These are phyloP conservation scores for Ambrosia trifida DNA, from an alignment of 129 eudicot species.

Conservation along the genomic window DNA sequence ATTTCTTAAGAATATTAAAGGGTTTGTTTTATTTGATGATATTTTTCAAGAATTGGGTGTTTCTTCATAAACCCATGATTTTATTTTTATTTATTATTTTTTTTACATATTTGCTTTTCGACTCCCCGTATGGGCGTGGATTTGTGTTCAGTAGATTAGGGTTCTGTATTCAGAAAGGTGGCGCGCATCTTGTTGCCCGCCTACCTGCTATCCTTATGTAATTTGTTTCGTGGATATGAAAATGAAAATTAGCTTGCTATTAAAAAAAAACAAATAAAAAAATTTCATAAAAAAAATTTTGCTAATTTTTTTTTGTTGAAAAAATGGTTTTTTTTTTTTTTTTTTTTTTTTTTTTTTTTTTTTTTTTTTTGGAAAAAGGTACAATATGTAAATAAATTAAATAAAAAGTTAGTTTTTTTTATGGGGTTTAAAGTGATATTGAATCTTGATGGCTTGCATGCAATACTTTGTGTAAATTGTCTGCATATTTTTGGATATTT, in stretches of 20 bases:
- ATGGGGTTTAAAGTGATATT: slow-evolving; percentile 17
- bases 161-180: too few relatives aligned
- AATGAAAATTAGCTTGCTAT: too few relatives aligned
- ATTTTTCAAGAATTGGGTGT: slow-evolving; percentile 16
- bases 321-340: not conserved
- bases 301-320: not conserved
- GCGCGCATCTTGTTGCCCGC: too few relatives aligned
- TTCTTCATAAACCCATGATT: not conserved
- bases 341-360: too few relatives aligned
- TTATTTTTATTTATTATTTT: not conserved
- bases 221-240: too few relatives aligned
- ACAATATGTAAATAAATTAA: not conserved
- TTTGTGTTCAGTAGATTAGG: too few relatives aligned
- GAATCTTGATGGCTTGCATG: slow-evolving; percentile 32
- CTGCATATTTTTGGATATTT: slow-evolving; percentile 23
- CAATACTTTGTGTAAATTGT: slow-evolving; percentile 22
- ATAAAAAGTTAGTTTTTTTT: not conserved
- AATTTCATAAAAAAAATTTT: too few relatives aligned
- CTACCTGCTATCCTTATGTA: too few relatives aligned
- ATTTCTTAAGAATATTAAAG: slow-evolving; percentile 3
- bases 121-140: too few relatives aligned
- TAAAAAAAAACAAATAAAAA: too few relatives aligned
- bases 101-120: too few relatives aligned
- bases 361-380: not conserved
- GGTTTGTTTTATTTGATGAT: not conserved